These are phyloP conservation scores for Chamaenerion angustifolium DNA, from an alignment of 345 rosid species.

Conservation along the genomic window DNA sequence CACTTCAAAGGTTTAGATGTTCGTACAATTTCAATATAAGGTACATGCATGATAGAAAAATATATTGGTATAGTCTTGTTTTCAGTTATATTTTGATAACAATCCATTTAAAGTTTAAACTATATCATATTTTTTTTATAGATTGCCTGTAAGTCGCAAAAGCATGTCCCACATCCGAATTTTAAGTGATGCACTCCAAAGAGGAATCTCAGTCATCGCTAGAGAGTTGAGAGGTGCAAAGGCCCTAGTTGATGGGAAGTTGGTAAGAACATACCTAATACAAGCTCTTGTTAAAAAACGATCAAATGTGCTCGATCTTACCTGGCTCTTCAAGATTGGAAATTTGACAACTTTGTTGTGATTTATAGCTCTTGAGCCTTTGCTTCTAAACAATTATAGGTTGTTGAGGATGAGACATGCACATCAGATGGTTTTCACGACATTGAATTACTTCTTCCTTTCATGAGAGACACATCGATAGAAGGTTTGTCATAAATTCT, in stretches of 20 bases:
- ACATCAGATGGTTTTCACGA: slow-evolving; percentile 48
- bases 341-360: not conserved
- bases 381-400: slow-evolving; percentile 20
- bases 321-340: not conserved
- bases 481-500: slow-evolving; percentile 31
- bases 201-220: slow-evolving; percentile 41
- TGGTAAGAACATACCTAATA: slow-evolving; percentile 34
- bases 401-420: slow-evolving; percentile 41
- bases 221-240: slow-evolving; percentile 56
- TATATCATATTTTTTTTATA: slow-evolving; percentile 7
- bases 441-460: slow-evolving; percentile 63
- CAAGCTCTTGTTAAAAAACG: not conserved
- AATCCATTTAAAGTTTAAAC: too few relatives aligned
- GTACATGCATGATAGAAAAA: slow-evolving; percentile 15
- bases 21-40: slow-evolving; percentile 63
- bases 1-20: slow-evolving; percentile 64
- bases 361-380: not conserved
- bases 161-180: slow-evolving; percentile 25
- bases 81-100: too few relatives aligned
- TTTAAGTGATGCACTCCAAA: slow-evolving; percentile 40
- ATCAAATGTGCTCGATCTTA: not conserved
- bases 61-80: too few relatives aligned
- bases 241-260: slow-evolving; percentile 66
- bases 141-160: slow-evolving; percentile 43
- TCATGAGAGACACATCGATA: slow-evolving; percentile 36